These are phyloP conservation scores for Heracleum sosnowskyi DNA, from an alignment of 129 eudicot species.

Conservation along the genomic window DNA sequence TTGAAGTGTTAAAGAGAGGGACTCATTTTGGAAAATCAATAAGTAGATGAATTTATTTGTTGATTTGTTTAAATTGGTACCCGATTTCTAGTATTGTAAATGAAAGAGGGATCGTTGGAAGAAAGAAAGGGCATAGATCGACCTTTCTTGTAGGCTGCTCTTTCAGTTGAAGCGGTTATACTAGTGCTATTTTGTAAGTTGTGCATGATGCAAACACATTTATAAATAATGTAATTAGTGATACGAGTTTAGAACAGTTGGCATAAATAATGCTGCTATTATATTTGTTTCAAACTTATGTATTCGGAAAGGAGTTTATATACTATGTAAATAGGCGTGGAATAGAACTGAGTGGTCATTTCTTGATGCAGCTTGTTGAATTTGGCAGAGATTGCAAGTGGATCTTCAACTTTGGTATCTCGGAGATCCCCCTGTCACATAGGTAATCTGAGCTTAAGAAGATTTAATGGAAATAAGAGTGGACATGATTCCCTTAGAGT, in stretches of 20 bases:
- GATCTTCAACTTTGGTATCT: slow-evolving; percentile 12
- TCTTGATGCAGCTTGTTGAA: slow-evolving; percentile 81
- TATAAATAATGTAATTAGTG: not conserved
- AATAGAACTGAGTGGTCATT: slow-evolving; percentile 40
- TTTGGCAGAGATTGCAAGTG: slow-evolving; percentile 61
- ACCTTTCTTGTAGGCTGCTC: not conserved
- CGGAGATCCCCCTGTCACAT: slow-evolving; percentile 9
- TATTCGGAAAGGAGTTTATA: not conserved
- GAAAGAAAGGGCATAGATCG: not conserved
- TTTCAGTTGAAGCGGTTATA: not conserved
- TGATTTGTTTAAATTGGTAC: not conserved
- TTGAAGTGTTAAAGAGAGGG: not conserved
- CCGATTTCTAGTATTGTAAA: not conserved
- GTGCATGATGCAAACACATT: not conserved
- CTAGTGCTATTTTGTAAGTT: not conserved
- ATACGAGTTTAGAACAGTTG: not conserved
- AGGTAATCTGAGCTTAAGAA: slow-evolving; percentile 20
- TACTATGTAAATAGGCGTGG: not conserved
- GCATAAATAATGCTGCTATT: not conserved
- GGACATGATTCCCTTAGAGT: slow-evolving; percentile 15
- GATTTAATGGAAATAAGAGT: slow-evolving; percentile 33
- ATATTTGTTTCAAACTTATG: not conserved
- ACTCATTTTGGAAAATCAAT: not conserved
- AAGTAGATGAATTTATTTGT: not conserved
- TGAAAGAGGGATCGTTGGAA: not conserved